phyloP scores from a whole-genome alignment of 1,284 basidiomycete species.

The Papiliotrema fonsecae region DNA sequence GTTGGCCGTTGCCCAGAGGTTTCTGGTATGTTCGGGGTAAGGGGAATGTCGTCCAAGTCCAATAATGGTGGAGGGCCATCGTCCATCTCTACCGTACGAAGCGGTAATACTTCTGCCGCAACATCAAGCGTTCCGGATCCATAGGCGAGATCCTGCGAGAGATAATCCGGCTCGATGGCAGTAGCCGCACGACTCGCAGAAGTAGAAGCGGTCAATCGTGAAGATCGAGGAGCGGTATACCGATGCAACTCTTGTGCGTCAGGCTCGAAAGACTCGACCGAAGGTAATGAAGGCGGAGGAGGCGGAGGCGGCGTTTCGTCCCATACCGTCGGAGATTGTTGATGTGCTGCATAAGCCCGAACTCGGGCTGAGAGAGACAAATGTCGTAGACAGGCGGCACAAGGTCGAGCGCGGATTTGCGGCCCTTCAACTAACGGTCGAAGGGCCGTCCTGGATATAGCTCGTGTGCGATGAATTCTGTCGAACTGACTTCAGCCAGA shows the following conservation, averaged over 20 bases:
- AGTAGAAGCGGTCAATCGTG: too few relatives aligned
- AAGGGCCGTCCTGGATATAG: not conserved
- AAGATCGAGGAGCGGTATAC: too few relatives aligned
- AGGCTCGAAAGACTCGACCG: too few relatives aligned
- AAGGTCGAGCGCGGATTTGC: not conserved
- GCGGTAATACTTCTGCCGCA: too few relatives aligned
- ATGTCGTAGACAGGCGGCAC: not conserved
- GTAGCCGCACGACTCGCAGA: too few relatives aligned
- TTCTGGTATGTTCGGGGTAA: not conserved
- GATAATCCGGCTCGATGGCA: not conserved
- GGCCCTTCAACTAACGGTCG: conserved; percentile 1
- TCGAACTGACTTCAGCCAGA: not conserved
- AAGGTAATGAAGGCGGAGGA: too few relatives aligned
- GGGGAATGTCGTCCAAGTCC: not conserved
- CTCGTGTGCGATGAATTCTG: not conserved
- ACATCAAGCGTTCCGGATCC: not conserved
- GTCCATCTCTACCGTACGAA: too few relatives aligned
- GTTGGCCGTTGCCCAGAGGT: not conserved
- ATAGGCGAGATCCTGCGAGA: not conserved
- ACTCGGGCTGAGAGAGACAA: too few relatives aligned
- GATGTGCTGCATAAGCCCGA: too few relatives aligned
- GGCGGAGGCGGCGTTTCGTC: too few relatives aligned
- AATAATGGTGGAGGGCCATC: not conserved
- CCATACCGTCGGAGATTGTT: too few relatives aligned
- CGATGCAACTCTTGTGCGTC: too few relatives aligned